Base-by-base conservation (phyloP, 2,329 filamentous ascomycete species). In the Diplocarpon rosae region DNA sequence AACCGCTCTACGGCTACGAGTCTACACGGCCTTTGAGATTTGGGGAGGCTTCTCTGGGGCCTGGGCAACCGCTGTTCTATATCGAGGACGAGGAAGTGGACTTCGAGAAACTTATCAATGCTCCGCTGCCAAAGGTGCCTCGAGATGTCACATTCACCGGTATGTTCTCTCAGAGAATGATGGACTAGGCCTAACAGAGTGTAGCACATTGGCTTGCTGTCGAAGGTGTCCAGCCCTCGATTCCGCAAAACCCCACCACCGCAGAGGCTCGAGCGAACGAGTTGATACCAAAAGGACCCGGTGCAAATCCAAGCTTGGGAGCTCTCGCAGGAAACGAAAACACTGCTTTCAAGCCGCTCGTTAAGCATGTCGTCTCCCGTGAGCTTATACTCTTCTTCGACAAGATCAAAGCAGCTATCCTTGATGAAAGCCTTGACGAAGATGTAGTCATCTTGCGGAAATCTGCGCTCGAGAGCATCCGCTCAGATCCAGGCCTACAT, bases 61-160 rank as follows among this genome's bases (percentile, higher is more conserved):
- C 89, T 12, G 89, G 90, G 9, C 92, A 98, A 65, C 88, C 90
- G 42, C 69, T 98, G 16, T 98, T 90, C 66, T 98, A 98, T 63
- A 84, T 98, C 31, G 92, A 98, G 61, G 92, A 98, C 62, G 92
- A 98, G 61, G 92, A 98, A 69, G 83, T 96, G 43, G 92, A 98
- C 65, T 96, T 98, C 61, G 92, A 98, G 69, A 96, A 96, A 70
- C 71, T 98, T 54, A 95, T 98, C 63, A 98, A 98, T 67, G 88
- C 88, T 52, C 86, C 92, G 4, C 67, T 98, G 54, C 92, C 92
- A 20, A 95, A 93, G 65, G 89, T 98, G 27, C 92, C 92, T 29
- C 75, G 90, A 39, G 92, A 98, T 64, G 83, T 92, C 57, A 86
- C 80, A 49, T 90, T 95, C 61, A 96, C 90, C 33, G 84, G 87